phyloP scores from a whole-genome alignment of 176 grass and related monocot genomes.

The Zizania latifolia region DNA sequence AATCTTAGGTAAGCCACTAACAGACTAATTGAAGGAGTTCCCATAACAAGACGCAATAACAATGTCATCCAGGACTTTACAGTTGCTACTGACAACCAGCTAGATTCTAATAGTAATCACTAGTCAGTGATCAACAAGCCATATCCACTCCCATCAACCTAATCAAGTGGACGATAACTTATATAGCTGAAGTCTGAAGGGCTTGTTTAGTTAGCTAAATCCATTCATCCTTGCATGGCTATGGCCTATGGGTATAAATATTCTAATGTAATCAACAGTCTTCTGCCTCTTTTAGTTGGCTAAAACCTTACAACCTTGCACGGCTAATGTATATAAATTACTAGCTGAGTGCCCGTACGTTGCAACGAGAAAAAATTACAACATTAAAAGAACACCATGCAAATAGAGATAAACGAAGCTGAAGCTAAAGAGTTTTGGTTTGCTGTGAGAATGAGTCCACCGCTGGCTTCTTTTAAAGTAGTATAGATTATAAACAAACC shows the following conservation, averaged over 20 bases:
- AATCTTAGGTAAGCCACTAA: neutral
- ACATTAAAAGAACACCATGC: too few relatives aligned
- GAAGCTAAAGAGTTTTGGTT: too few relatives aligned
- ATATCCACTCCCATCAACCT: neutral
- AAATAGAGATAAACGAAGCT: too few relatives aligned
- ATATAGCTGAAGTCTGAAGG: neutral
- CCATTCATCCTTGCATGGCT: neutral
- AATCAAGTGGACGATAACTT: neutral
- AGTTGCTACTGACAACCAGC: neutral
- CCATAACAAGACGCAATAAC: neutral
- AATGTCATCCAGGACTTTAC: neutral
- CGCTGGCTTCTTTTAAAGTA: too few relatives aligned
- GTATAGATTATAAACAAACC: neutral
- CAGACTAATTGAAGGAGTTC: neutral
- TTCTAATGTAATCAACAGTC: slow-evolving; percentile 6
- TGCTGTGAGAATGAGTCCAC: too few relatives aligned
- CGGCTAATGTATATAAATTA: neutral
- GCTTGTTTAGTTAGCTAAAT: slow-evolving; percentile 11
- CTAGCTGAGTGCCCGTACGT: too few relatives aligned
- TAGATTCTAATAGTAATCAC: neutral
- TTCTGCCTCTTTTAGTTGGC: neutral
- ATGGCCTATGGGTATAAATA: neutral
- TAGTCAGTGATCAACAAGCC: neutral
- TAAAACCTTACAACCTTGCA: neutral
- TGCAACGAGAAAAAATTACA: too few relatives aligned